Evolutionary conservation across 2,329 filamentous ascomycete species (phyloP).

Genomic region (Phymatotrichopsis omnivora): DNA sequence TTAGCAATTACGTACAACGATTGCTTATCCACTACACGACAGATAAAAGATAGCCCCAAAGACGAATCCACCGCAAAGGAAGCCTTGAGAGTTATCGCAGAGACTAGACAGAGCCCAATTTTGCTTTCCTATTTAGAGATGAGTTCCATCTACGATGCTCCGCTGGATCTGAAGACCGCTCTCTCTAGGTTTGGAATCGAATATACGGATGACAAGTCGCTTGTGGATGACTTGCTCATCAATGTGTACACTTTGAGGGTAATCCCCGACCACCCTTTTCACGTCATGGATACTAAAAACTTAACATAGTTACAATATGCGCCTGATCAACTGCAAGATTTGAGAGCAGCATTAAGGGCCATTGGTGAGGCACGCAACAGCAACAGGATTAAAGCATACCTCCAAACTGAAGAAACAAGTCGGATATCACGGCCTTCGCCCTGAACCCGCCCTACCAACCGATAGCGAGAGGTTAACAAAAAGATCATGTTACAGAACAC

Average conservation of each 20-base stretch:
- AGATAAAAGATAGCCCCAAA: constrained; percentile 44
- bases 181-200: constrained; percentile 43
- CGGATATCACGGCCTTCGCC: no score
- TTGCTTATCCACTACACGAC: no score
- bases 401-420: constrained; percentile 27
- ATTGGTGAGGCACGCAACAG: constrained; percentile 30
- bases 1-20: constrained; percentile 1
- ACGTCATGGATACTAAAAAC: constrained; percentile 39
- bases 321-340: constrained; percentile 23
- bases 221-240: constrained; percentile 43
- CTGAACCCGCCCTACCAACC: no score
- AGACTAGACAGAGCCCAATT: constrained; percentile 46
- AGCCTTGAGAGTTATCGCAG: constrained; percentile 50
- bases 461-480: no score
- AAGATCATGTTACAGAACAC: no score
- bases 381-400: constrained; percentile 23
- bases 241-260: constrained; percentile 41
- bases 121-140: constrained; percentile 46
- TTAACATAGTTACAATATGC: constrained; percentile 40
- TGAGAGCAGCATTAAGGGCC: constrained; percentile 28
- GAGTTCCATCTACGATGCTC: constrained; percentile 38
- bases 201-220: constrained; percentile 42
- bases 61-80: constrained; percentile 44
- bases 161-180: constrained; percentile 48
- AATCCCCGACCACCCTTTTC: constrained; percentile 35